Base-by-base conservation (phyloP, 305 asterid species). In the Fraxinus floribunda region DNA sequence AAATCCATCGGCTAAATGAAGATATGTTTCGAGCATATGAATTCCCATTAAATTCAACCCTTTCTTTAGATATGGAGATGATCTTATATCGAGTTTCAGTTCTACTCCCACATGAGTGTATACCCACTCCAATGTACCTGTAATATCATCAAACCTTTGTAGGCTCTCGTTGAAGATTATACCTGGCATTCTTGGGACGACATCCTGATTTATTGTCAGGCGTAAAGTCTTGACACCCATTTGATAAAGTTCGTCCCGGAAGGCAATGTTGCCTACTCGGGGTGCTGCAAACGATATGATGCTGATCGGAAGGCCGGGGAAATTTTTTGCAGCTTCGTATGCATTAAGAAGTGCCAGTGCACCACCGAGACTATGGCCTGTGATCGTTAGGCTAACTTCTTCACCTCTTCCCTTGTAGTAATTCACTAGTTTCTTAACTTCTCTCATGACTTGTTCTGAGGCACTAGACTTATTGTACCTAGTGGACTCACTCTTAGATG, bases 311-410 rank as follows among this genome's bases (percentile, higher is more conserved):
- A 92, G 88, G 36, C 75, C 66, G 1, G 92, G 92, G 87, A 94
- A 92, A 46, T 90, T 87, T 20, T 87, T 79, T 8, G 94, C 93
- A 3, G 95, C 90, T 82, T 94, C 98, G 78, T 94, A 94, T 11
- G 97, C 97, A 64, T 92, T 94, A 7, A 94, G 83, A 4, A 91
- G 89, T 16, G 92, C 94, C 85, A 94, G 75, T 3, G 94, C 97
- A 60, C 94, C 98, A 4, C 98, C 97, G 20, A 94, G 80, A 87
- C 97, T 91, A 10, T 92, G 98, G 32, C 98, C 95, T 3, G 95
- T 91, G 83, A 92, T 86, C 38, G 97, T 91, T 1, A 92, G 88
- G 90, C 97, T 91, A 4, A 91, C 90, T 44, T 89, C 82, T 83
- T 94, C 91, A 4, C 93, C 91, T 64, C 39, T 74, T 16, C 35